Conservation (phyloP, 2,329 filamentous ascomycete genomes). For the Trichoderma oligosporum region DNA sequence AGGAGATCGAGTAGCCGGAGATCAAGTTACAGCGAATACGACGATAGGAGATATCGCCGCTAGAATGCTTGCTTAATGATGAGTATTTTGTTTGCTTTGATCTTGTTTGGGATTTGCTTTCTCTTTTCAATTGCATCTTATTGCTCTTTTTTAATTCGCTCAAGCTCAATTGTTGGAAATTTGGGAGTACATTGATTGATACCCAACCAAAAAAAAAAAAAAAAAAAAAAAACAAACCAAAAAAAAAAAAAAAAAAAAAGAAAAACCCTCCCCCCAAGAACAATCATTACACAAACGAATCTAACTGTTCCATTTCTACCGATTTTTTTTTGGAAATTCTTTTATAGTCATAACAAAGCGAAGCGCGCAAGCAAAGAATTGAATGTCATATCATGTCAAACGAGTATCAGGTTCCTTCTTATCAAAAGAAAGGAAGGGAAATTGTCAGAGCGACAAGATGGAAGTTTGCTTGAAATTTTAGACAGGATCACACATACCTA, state of each 20-base stretch:
- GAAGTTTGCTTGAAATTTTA: no score
- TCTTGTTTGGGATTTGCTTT: not conserved
- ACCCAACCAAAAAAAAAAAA: not conserved
- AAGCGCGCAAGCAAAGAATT: not conserved
- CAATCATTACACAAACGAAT: not conserved
- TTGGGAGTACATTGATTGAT: not conserved
- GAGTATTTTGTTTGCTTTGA: not conserved
- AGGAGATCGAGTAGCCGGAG: constrained; percentile 27
- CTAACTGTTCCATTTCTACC: not conserved
- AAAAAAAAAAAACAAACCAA: no score
- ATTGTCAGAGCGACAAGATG: no score
- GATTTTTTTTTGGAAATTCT: no score
- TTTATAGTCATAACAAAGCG: no score
- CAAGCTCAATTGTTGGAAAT: not conserved
- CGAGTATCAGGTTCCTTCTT: no score
- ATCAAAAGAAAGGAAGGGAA: no score
- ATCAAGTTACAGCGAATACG: constrained; percentile 17
- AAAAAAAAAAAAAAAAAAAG: no score
- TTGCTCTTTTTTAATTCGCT: not conserved
- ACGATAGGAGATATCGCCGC: constrained; percentile 15
- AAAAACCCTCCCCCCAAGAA: no score
- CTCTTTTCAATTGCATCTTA: not conserved
- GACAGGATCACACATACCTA: not conserved
- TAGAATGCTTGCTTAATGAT: not conserved
- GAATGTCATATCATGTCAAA: no score